These are phyloP conservation scores for Vigna mungo DNA, from an alignment of 306 rosid species.

Conservation along the genomic window DNA sequence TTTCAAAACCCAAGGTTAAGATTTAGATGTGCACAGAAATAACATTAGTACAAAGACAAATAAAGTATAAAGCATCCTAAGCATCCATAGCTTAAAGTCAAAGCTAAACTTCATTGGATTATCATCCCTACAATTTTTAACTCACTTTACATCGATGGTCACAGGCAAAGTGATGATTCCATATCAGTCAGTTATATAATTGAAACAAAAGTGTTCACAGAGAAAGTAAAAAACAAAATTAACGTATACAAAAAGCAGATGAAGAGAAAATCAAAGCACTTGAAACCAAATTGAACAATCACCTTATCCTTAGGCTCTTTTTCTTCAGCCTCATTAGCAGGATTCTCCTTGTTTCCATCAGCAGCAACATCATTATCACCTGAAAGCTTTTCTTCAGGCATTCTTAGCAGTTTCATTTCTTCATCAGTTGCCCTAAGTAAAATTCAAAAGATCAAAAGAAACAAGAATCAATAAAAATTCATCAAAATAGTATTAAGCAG, in stretches of 20 bases:
- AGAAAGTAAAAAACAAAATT: background rate
- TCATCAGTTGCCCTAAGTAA: constrained; percentile 58
- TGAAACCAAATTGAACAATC: background rate
- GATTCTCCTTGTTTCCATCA: constrained; percentile 64
- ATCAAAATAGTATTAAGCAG: background rate
- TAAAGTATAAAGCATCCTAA: too few species aligned
- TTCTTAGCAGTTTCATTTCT: constrained; percentile 59
- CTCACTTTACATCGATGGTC: background rate
- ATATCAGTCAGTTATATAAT: background rate
- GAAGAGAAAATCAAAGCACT: background rate
- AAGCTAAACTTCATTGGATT: too few species aligned
- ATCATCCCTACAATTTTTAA: background rate
- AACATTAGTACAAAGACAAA: background rate
- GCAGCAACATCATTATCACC: constrained; percentile 50
- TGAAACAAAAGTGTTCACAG: background rate
- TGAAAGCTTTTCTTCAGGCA: constrained; percentile 56
- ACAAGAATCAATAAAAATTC: background rate
- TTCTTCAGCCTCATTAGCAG: constrained; percentile 62
- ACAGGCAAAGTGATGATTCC: background rate
- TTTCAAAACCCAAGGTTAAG: background rate
- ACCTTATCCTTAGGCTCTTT: constrained; percentile 79
- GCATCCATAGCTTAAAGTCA: too few species aligned
- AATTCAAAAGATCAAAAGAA: background rate
- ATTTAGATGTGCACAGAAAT: background rate
- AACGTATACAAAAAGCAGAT: background rate